Base-by-base conservation (phyloP, 257 asterid genomes). In the Eustoma russellianum region DNA sequence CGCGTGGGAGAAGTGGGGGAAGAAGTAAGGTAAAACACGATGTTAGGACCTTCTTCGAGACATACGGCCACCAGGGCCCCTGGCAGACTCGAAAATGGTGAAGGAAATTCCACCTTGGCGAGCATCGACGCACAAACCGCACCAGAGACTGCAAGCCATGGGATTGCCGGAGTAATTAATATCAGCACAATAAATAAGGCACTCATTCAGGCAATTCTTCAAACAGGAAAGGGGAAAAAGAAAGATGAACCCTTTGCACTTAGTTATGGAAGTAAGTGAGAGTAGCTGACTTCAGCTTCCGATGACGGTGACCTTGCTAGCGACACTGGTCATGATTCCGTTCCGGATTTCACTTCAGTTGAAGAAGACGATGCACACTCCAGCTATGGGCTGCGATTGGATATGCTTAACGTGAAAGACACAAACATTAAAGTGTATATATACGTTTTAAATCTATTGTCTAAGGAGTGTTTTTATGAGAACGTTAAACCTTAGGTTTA, bases 11-110 rank as follows among this genome's bases (percentile, higher is more conserved):
- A n/a, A n/a, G n/a, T n/a, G n/a, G n/a, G n/a, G n/a, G n/a, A n/a
- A n/a, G n/a, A n/a, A n/a, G n/a, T n/a, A n/a, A n/a, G n/a, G n/a
- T n/a, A n/a, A n/a, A n/a, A n/a, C n/a, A n/a, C n/a, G n/a, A n/a
- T 10, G 28, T 6, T 13, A 19, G 13, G 17, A 56, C 95, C 97
- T 85, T 72, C 97, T 80, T 54, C 79, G 95, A 53, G 95, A 86
- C 94, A 89, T 86, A 57, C 97, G 86, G 60, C 97, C 95, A 59
- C 97, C 97, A 35, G 97, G 90, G 48, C 95, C 95, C 69, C 97
- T 71, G 48, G 74, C 95, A 17, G 88, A 81, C 64, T 89, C 97
- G 61, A 89, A 83, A 61, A 89, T 24, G 55, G 97, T 79, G 59
- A 83, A 95, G 7, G 94, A 74, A 17, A 86, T 52, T 51, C 95